Evolutionary conservation across 2,329 filamentous ascomycete species (phyloP).

Genomic region (Aureobasidium pullulans): DNA sequence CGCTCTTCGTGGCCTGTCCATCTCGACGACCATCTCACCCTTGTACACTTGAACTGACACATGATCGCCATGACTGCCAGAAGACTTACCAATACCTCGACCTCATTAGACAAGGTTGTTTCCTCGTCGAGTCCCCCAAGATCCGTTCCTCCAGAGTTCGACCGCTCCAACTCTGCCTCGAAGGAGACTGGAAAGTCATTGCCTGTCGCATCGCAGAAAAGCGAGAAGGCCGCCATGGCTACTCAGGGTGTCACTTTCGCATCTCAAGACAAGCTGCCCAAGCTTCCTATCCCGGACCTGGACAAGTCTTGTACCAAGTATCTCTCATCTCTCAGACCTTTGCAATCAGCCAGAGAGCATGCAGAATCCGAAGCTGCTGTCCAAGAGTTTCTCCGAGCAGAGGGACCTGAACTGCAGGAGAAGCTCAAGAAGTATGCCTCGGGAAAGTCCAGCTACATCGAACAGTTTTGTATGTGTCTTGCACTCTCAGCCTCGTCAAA

Average conservation of each 20-base stretch:
- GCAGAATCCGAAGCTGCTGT: constrained; percentile 74
- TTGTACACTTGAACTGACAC: constrained; percentile 58
- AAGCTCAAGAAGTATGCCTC: constrained; percentile 84
- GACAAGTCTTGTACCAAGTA: constrained; percentile 73
- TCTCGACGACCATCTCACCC: constrained; percentile 70
- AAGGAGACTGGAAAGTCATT: constrained; percentile 47
- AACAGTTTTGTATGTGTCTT: constrained; percentile 78
- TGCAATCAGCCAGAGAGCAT: constrained; percentile 76
- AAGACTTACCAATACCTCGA: constrained; percentile 59
- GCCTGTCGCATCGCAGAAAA: constrained; percentile 40
- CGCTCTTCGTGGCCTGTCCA: constrained; percentile 75
- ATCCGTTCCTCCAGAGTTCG: constrained; percentile 31
- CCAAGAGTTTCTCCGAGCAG: constrained; percentile 70
- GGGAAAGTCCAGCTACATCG: constrained; percentile 91
- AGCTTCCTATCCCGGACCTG: constrained; percentile 86
- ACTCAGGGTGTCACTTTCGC: constrained; percentile 75
- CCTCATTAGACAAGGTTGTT: constrained; percentile 65
- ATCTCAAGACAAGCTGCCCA: constrained; percentile 78
- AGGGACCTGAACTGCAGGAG: constrained; percentile 80
- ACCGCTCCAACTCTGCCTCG: constrained; percentile 42
- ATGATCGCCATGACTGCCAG: constrained; percentile 53
- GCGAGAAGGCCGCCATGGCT: constrained; percentile 44
- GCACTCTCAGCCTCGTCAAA: not conserved
- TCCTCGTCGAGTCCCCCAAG: constrained; percentile 32
- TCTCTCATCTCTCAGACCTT: constrained; percentile 66